Percentiles rank a stretch among this genome's conserved stretches.
Evolutionary conservation across 371 early-diverging fungal genomes (phyloP).

Genomic region (Fennellomyces sp.): DNA sequence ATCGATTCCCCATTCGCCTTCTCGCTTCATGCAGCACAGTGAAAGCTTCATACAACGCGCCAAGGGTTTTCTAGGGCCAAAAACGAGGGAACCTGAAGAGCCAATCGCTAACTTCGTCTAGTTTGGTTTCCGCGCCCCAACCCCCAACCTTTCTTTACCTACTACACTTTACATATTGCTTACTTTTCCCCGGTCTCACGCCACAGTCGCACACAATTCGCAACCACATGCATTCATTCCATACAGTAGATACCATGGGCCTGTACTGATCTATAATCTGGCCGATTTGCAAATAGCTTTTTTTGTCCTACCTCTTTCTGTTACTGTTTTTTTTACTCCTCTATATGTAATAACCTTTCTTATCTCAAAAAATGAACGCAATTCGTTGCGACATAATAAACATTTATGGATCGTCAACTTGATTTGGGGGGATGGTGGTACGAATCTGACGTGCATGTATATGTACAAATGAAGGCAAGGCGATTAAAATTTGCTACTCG

Average conservation of each 20-base stretch:
- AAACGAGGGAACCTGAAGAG: neutral
- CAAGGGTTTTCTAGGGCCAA: slow-evolving; percentile 5
- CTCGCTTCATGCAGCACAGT: neutral
- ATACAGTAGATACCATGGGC: neutral
- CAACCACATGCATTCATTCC: neutral
- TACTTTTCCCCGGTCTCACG: neutral
- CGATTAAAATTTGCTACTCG: neutral
- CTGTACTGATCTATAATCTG: neutral
- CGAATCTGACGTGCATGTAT: neutral
- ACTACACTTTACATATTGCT: neutral
- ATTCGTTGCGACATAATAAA: neutral
- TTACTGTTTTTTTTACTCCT: neutral
- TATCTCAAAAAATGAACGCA: neutral
- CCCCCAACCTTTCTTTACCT: neutral
- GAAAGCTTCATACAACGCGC: slow-evolving; percentile 3
- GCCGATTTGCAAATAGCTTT: neutral
- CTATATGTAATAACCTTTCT: slow-evolving; percentile 4
- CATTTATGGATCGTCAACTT: no score
- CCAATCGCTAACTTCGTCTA: slow-evolving; percentile 8
- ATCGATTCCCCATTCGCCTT: neutral
- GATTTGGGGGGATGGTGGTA: neutral
- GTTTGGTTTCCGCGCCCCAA: neutral
- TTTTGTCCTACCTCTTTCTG: neutral
- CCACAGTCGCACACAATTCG: neutral
- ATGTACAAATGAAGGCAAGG: neutral